Conservation (phyloP, 768 basidiomycete species). For the Lentinula edodes region DNA sequence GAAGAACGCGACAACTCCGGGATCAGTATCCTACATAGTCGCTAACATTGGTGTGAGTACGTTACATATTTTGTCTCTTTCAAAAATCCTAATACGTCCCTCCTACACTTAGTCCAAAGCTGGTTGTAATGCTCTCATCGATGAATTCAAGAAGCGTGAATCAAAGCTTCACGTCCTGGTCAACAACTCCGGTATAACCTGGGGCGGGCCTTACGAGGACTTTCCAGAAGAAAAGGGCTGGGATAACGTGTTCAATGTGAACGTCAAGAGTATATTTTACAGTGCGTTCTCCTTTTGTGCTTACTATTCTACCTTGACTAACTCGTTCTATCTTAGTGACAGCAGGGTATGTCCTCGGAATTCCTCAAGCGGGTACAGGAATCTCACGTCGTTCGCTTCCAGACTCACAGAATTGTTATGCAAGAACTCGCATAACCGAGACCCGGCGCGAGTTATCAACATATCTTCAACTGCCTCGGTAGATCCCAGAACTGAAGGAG, state of each 20-base stretch:
- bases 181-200: slow-evolving; percentile 78
- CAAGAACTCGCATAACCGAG: slow-evolving; percentile 55
- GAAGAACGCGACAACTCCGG: slow-evolving; percentile 32
- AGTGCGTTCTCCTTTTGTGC: slow-evolving; percentile 34
- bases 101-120: slow-evolving; percentile 51
- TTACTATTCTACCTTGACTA: not conserved
- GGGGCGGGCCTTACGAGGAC: slow-evolving; percentile 67
- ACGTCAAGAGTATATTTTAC: slow-evolving; percentile 84
- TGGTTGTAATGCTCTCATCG: slow-evolving; percentile 70
- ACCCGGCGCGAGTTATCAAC: slow-evolving; percentile 78
- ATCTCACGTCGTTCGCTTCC: slow-evolving; percentile 12
- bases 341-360: slow-evolving; percentile 23
- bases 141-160: slow-evolving; percentile 64
- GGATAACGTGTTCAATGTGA: slow-evolving; percentile 79
- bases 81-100: not conserved
- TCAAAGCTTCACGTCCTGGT: slow-evolving; percentile 74
- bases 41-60: slow-evolving; percentile 65
- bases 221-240: slow-evolving; percentile 81
- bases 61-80: not conserved
- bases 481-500: slow-evolving; percentile 43
- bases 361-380: slow-evolving; percentile 29
- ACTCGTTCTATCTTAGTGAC: slow-evolving; percentile 30
- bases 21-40: slow-evolving; percentile 66
- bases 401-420: slow-evolving; percentile 51
- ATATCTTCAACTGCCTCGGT: slow-evolving; percentile 70